Base-by-base conservation (phyloP, 441 rosid genomes). In the Pelargonium myrrhifolium region DNA sequence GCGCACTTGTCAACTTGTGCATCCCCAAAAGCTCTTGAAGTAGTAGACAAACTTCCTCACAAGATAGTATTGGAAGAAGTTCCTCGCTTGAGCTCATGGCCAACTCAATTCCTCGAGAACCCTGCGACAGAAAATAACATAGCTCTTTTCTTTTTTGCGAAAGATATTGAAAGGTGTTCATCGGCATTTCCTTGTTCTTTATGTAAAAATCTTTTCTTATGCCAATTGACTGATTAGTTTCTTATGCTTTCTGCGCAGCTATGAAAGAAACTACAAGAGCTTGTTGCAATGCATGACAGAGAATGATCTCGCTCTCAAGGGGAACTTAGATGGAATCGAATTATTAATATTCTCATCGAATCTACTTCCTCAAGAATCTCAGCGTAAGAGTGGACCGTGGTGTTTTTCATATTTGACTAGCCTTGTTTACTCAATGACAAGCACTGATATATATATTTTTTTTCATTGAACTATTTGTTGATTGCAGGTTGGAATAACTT, bases 91-190 rank as follows among this genome's bases (percentile, higher is more conserved):
- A 73, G 71, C 28, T 31, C 37, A 11, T 73, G 79, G 79, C 76
- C 82, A 28, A 39, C 70, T 62, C 77, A 76, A 37, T 79, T 79
- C 61, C 56, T 21, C 18, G 39, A 49, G 51, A 69, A 51, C 21
- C 67, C 45, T 12, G 68, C 68, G 15, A 64, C 65, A 17, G 82
- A 76, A 64, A 72, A 79, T 28, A 66, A 76, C 45, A 76, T 79
- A 68, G 79, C 79, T 49, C 71, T 76, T 21, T 79, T 70, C 64
- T 76, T 79, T 51, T 79, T 79, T 47, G 76, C 82, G 3, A 72
- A 71, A 51, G 75, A 71, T 43, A 53, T 65, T 35, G 71, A 73
- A 49, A 79, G 79, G 82, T 79, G 49, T 39, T 51, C 22, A 3
- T 24, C 53, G 4, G 37, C 51, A 12, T 21, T 56, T 20, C 62